These are phyloP conservation scores for Salix viminalis DNA, from an alignment of 345 rosid genomes.

Conservation along the genomic window DNA sequence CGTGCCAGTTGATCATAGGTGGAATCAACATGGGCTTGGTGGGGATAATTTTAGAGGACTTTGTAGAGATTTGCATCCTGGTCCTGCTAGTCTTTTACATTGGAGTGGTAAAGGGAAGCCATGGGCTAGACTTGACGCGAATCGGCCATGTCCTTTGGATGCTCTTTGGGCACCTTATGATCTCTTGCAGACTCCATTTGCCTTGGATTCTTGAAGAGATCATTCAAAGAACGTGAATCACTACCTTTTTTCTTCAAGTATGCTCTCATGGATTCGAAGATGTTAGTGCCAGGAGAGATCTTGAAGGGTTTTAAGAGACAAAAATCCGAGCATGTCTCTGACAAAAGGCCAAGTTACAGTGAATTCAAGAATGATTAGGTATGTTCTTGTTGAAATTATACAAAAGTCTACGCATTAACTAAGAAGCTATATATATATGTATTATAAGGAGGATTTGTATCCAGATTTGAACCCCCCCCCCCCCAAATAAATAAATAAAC, in stretches of 20 bases:
- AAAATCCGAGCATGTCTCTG: not conserved
- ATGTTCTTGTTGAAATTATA: conserved; percentile 8
- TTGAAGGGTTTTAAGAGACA: not conserved
- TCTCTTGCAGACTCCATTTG: conserved; percentile 33
- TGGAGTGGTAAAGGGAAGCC: conserved; percentile 40
- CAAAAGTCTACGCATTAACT: not conserved
- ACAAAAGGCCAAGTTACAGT: not conserved
- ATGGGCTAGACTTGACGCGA: conserved; percentile 30
- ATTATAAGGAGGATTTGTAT: conserved; percentile 3
- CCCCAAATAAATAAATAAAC: not conserved
- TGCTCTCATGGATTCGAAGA: not conserved
- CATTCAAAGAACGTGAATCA: not conserved
- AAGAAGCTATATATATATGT: not conserved
- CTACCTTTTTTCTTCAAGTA: not conserved
- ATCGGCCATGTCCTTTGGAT: conserved; percentile 32
- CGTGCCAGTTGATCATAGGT: conserved; percentile 64
- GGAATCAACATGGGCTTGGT: conserved; percentile 76
- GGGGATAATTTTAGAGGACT: conserved; percentile 31
- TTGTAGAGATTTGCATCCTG: conserved; percentile 29
- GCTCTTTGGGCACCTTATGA: conserved; percentile 37
- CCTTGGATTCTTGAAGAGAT: conserved; percentile 24
- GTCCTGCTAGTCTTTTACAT: conserved; percentile 31
- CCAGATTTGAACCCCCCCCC: too few relatives aligned
- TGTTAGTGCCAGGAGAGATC: not conserved
- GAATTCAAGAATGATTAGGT: not conserved